phyloP scores from a whole-genome alignment of 371 early-diverging fungal genomes.

The Mucor sp. region DNA sequence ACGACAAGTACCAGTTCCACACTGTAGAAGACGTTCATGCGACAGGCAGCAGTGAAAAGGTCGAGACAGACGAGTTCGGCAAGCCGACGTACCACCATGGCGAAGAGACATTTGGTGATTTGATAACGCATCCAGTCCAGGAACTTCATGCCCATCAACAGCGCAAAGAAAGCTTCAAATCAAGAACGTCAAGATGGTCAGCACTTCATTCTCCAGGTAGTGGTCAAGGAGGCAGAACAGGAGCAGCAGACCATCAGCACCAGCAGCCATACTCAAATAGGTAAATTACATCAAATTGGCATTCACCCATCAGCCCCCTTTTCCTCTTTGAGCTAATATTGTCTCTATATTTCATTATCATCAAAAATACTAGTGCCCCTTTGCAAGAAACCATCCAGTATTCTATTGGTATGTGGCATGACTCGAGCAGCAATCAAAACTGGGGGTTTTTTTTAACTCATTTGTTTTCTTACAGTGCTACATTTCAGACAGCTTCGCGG shows the following conservation, averaged over 20 bases:
- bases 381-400: background rate
- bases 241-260: background rate
- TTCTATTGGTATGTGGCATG: conserved; percentile 2
- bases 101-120: conserved; percentile 50
- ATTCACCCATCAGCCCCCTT: background rate
- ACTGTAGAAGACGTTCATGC: background rate
- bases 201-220: background rate
- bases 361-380: background rate
- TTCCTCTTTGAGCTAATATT: background rate
- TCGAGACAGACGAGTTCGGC: conserved; percentile 19
- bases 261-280: conserved; percentile 2
- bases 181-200: conserved; percentile 25
- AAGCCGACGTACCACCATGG: conserved; percentile 40
- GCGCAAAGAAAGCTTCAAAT: conserved; percentile 27
- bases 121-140: conserved; percentile 40
- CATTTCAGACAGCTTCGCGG: conserved; percentile 51
- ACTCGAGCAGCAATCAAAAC: background rate
- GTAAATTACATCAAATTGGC: background rate
- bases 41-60: conserved; percentile 11
- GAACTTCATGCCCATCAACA: conserved; percentile 39
- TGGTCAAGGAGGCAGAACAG: background rate
- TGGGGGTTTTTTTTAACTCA: background rate
- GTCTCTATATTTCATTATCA: background rate
- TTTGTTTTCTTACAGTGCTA: conserved; percentile 29
- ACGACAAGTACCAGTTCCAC: conserved; percentile 12